Evolutionary conservation across 768 basidiomycete species (phyloP), one percentile per base, ranked within the genome.

Genomic region (Phaeotremella fagi): DNA sequence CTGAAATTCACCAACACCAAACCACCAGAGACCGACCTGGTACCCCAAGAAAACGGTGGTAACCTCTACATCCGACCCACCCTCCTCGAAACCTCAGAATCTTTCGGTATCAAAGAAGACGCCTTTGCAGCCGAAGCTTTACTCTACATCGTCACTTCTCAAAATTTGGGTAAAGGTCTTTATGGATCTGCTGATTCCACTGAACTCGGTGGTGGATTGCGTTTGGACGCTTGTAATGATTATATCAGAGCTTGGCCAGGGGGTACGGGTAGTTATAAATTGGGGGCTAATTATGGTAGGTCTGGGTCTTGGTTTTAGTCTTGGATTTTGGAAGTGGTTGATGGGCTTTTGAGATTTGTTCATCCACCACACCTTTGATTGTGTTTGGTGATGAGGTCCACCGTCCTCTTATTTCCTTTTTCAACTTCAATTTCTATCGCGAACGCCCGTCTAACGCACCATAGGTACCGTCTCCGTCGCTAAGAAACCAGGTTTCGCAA

Each of bases 261-360:
- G 68, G 90, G 90, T 81, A 92, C 88, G 27, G 90, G 90, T 25
- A 85, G 85, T 12, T 91, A 78, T 78, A 94, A 94, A 76, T 75
- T 88, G 7, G 85, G 84, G 0, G 71, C 82, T 15, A 74, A 74
- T 45, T 72, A 70, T 42, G 68, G 68, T 66, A 54, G 50, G 62
- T 61, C 33, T 35, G 33, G 33, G 11, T 35, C 9, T 54, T 27
- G n/a, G n/a, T n/a, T n/a, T n/a, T n/a, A n/a, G n/a, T n/a, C n/a
- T n/a, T n/a, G n/a, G n/a, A n/a, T n/a, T n/a, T n/a, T n/a, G n/a
- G n/a, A n/a, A n/a, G n/a, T n/a, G n/a, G n/a, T n/a, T n/a, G n/a
- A n/a, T n/a, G n/a, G n/a, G n/a, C n/a, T n/a, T n/a, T n/a, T n/a
- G n/a, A n/a, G n/a, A n/a, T n/a, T n/a, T n/a, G n/a, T n/a, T n/a